Conservation (phyloP, 345 rosid genomes). For the Hibiscus mutabilis region DNA sequence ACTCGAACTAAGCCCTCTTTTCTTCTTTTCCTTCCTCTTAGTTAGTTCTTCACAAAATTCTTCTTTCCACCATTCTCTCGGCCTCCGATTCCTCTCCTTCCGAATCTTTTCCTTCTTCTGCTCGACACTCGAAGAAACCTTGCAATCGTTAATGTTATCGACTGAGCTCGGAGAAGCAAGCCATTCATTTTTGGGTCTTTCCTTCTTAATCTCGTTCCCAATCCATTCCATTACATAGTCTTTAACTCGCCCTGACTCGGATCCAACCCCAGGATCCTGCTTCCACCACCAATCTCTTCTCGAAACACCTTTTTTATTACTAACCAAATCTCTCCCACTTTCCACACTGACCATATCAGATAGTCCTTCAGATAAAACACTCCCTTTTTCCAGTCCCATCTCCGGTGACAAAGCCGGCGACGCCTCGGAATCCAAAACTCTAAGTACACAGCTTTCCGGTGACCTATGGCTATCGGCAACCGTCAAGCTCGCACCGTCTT, state of each 20-base stretch:
- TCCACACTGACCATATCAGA: constrained; percentile 36
- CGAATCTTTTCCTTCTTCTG: constrained; percentile 36
- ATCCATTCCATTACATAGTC: constrained; percentile 84
- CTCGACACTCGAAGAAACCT: constrained; percentile 27
- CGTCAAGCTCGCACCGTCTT: constrained; percentile 27
- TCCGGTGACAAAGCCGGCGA: constrained; percentile 37
- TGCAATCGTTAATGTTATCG: constrained; percentile 13
- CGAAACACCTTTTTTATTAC: constrained; percentile 32
- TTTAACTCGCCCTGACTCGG: constrained; percentile 61
- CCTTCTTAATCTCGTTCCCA: constrained; percentile 70
- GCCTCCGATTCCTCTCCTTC: constrained; percentile 51
- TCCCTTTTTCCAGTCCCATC: constrained; percentile 36
- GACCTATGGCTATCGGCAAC: constrained; percentile 28
- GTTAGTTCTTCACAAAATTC: constrained; percentile 74
- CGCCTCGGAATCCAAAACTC: constrained; percentile 37
- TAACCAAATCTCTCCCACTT: constrained; percentile 33
- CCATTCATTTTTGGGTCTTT: constrained; percentile 48
- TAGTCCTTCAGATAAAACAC: constrained; percentile 35
- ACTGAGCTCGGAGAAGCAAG: constrained; percentile 26
- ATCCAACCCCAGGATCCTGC: constrained; percentile 53
- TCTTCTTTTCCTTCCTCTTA: constrained; percentile 54
- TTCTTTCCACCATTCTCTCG: constrained; percentile 86
- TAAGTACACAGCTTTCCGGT: constrained; percentile 43
- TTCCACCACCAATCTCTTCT: constrained; percentile 80
- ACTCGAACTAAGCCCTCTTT: constrained; percentile 29